Evolutionary conservation across 2,329 filamentous ascomycete species (phyloP).

Genomic region (Ophiostoma pallidulum): DNA sequence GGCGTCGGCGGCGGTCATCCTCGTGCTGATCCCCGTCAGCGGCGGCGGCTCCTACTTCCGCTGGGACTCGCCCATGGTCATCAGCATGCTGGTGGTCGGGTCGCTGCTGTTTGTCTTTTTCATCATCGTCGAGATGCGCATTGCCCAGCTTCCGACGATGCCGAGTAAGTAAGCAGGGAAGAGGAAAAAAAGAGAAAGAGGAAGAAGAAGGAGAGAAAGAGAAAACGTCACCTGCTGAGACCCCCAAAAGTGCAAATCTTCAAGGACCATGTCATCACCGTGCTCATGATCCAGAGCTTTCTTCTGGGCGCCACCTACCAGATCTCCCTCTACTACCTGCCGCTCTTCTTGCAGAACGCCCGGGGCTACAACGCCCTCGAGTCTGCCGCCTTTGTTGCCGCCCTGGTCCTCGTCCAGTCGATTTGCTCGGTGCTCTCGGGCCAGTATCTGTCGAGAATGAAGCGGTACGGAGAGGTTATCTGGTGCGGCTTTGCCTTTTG

Average conservation of each 20-base stretch:
- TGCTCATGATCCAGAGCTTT: conserved; percentile 14
- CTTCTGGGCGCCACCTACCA: conserved; percentile 15
- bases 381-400: conserved; percentile 23
- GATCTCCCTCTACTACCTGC: conserved; percentile 16
- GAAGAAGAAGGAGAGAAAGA: no score
- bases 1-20: conserved; percentile 46
- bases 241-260: conserved; percentile 13
- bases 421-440: conserved; percentile 23
- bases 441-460: conserved; percentile 23
- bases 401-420: conserved; percentile 23
- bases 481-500: conserved; percentile 27
- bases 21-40: conserved; percentile 54
- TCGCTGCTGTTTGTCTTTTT: conserved; percentile 9
- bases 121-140: conserved; percentile 11
- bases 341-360: conserved; percentile 26
- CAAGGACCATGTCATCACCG: conserved; percentile 8
- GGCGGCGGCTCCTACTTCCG: conserved; percentile 45
- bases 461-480: conserved; percentile 24
- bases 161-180: conserved; percentile 9
- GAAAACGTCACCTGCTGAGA: no score
- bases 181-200: no score
- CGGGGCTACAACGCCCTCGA: conserved; percentile 20
- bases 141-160: conserved; percentile 16
- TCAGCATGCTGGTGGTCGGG: conserved; percentile 41
- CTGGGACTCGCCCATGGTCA: conserved; percentile 48